Evolutionary conservation across 441 rosid genomes (phyloP), one percentile per base, ranked within the genome.

Genomic region (Populus hybrid): DNA sequence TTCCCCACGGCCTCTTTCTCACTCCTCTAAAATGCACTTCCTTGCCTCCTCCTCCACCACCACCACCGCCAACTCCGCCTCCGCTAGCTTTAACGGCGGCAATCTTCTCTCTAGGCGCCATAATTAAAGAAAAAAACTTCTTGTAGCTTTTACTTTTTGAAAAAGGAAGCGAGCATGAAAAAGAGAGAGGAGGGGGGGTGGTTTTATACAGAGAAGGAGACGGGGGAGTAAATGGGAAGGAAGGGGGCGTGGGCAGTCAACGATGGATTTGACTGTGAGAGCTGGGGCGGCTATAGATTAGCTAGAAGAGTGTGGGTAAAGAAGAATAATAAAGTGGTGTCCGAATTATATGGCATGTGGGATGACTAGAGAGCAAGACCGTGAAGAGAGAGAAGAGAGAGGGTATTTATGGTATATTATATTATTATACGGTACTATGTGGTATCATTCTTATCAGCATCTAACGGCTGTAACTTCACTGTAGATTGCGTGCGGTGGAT

Each of bases 1-100:
- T 84, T 3, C 98, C 98, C 97, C 94, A 90, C 24, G 94, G 97
- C 78, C 98, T 84, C 94, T 87, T 91, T 70, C 97, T 85, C 9
- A 93, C 97, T n/a, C 96, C 94, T 81, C 96, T 83, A 75, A 81
- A 91, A 81, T 83, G 93, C 79, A 75, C 75, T 83, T 91, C 90
- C 71, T 85, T 86, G 24, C 16, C 78, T 19, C 65, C 66, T 19
- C 23, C 57, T 19, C 23, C 72, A 4, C 35, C 57, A 21, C 23
- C 72, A 4, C 35, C 34, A 21, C 5, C 19, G 0, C 12, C 46
- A 9, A 9, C 4, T 38, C 70, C 75, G 67, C 67, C 73, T 0
- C n/a, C 74, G 26, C 7, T 83, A 26, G 8, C 76, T 0, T 78
- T 81, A 30, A 77, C 83, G 1, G 92, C 89, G 73, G 91, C 92